Base-by-base conservation (phyloP, 139 green algal species). In the Closterium sp. region DNA sequence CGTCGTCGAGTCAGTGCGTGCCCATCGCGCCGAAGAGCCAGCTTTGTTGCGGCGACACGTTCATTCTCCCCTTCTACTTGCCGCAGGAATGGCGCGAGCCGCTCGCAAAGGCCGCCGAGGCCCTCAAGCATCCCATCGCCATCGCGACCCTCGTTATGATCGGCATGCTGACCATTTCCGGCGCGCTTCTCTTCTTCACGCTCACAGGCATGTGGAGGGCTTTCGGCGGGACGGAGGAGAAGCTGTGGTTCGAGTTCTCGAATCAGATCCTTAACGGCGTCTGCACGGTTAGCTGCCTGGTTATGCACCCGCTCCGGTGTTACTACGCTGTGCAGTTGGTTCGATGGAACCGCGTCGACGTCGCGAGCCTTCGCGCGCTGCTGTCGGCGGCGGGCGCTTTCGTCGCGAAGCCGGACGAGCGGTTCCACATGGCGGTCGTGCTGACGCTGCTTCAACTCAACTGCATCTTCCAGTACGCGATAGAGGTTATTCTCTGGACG, bases 231-330 rank as follows among this genome's bases (percentile, higher is more conserved):
- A 88, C 45, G 9, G 22, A 86, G 85, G 28, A 87, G 7, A 89
- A 93, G 22, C 70, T 87, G 9, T 93, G 85, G 91, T 93, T 93
- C 70, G 91, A 93, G 87, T 31, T 91, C 5, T 91, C 45, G 45
- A 93, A 91, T 70, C 91, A 93, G 62, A 91, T 89, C 24, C 30
- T 93, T 5, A 93, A 85, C 21, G 91, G n/a, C 22, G 29, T 93
- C 3, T 93, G 91, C 70, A 89, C 85, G 38, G 21, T 93, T 10
- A 90, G 91, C 28, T 92, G 85, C 11, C 21, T 88, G 0, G 22
- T 88, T 13, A 31, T 89, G 31, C 91, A 93, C 85, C 91, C 91
- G 32, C 30, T 38, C 30, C 87, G 87, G 31, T 22, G 31, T 29
- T 31, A 86, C 27, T 30, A 92, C 27, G 45, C 28, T 22, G 32